Conservation (phyloP, 2,329 filamentous ascomycete genomes). For the Curvularia spicifera region DNA sequence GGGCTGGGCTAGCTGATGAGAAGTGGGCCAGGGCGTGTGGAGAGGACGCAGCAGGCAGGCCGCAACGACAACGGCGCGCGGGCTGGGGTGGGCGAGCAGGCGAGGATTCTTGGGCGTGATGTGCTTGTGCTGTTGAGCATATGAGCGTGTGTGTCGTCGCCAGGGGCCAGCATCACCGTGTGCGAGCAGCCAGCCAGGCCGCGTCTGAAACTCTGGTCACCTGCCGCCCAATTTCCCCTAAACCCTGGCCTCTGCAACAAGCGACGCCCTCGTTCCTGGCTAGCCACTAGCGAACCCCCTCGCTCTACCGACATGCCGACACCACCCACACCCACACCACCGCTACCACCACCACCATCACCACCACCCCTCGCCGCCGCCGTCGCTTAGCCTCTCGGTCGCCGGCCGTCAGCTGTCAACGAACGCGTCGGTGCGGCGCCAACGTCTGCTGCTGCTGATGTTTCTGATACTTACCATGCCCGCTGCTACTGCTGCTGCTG, state of each 20-base stretch:
- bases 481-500: background rate
- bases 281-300: constrained; percentile 11
- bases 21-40: constrained; percentile 9
- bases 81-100: background rate
- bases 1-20: constrained; percentile 7
- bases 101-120: background rate
- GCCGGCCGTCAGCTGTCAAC: constrained; percentile 1
- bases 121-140: background rate
- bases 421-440: background rate
- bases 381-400: background rate
- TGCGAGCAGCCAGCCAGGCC: too few species aligned
- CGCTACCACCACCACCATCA: background rate
- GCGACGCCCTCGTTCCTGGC: constrained; percentile 21
- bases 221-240: constrained; percentile 20
- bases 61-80: background rate
- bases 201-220: constrained; percentile 26
- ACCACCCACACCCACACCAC: background rate
- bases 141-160: background rate
- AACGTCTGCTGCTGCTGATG: background rate
- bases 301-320: background rate
- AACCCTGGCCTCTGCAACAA: constrained; percentile 8
- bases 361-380: background rate
- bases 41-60: constrained; percentile 9
- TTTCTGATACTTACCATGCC: too few species aligned
- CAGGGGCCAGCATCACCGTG: too few species aligned